These are phyloP conservation scores for Lenzites betulinus DNA, from an alignment of 768 basidiomycete genomes.

Conservation along the genomic window DNA sequence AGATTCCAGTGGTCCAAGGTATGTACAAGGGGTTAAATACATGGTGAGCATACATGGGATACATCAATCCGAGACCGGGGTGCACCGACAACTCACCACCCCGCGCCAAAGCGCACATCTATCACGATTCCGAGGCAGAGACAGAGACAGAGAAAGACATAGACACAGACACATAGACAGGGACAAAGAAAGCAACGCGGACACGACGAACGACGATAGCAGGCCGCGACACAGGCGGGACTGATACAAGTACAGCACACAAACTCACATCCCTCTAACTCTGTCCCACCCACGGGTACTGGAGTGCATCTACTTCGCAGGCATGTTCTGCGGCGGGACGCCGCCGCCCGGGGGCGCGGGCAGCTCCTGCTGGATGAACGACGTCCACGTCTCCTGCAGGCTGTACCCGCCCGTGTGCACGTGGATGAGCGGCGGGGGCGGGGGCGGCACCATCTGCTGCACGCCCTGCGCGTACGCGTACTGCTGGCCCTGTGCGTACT, in stretches of 20 bases:
- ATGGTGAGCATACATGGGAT: not conserved
- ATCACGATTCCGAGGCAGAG: no score
- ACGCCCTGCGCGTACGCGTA: constrained; percentile 18
- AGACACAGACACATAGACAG: not conserved
- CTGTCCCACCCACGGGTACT: no score
- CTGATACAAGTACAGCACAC: not conserved
- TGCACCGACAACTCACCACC: no score
- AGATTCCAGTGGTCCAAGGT: not conserved
- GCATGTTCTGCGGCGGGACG: constrained; percentile 1
- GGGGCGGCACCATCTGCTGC: constrained; percentile 20
- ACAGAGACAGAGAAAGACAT: not conserved
- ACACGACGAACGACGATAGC: not conserved
- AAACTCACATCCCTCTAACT: no score
- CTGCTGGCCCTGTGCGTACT: constrained; percentile 27
- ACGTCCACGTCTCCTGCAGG: constrained; percentile 71
- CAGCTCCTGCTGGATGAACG: constrained; percentile 53
- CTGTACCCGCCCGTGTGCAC: constrained; percentile 59
- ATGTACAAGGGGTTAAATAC: not conserved
- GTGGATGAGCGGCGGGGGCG: constrained; percentile 30
- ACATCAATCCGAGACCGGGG: not conserved
- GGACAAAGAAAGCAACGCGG: not conserved
- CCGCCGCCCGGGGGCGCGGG: constrained; percentile 19
- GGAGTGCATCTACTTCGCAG: not conserved
- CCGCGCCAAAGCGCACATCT: no score
- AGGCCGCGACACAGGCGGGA: not conserved